Conservation (phyloP, 192 early-diverging fungal species). For the Chytriomyces sp. region DNA sequence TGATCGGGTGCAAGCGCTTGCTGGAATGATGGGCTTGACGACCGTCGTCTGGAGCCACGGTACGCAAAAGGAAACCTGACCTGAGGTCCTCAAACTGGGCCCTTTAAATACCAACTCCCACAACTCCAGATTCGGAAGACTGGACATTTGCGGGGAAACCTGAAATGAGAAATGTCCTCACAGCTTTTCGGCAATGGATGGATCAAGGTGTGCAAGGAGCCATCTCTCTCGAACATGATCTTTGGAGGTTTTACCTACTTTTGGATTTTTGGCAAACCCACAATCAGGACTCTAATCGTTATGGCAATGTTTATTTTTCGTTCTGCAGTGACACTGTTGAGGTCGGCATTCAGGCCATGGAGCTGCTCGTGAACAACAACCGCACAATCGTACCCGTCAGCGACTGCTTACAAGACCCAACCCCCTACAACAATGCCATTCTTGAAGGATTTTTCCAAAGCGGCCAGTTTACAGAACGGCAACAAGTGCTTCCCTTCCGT, state of each 20-base stretch:
- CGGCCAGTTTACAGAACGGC: conserved; percentile 4
- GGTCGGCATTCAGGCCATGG: not conserved
- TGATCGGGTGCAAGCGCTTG: conserved; percentile 62
- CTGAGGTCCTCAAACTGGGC: no score
- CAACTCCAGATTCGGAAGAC: conserved; percentile 39
- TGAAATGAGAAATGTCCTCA: not conserved
- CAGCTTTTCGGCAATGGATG: not conserved
- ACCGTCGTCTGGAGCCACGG: conserved; percentile 43
- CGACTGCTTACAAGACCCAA: not conserved
- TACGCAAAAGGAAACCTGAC: no score
- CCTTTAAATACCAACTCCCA: no score
- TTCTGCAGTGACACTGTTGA: not conserved
- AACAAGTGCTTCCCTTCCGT: not conserved
- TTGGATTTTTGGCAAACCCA: not conserved
- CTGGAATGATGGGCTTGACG: conserved; percentile 56
- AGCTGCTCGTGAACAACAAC: not conserved
- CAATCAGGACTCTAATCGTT: no score
- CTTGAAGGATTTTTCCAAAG: conserved; percentile 12
- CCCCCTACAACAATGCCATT: not conserved
- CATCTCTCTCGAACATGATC: conserved; percentile 15
- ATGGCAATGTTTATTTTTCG: no score
- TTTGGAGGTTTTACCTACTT: not conserved
- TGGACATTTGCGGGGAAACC: not conserved
- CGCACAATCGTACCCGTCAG: not conserved
- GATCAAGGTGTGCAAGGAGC: not conserved